Conservation (phyloP, 2,329 filamentous ascomycete genomes). For the Paracorniculantispora psalliotae region DNA sequence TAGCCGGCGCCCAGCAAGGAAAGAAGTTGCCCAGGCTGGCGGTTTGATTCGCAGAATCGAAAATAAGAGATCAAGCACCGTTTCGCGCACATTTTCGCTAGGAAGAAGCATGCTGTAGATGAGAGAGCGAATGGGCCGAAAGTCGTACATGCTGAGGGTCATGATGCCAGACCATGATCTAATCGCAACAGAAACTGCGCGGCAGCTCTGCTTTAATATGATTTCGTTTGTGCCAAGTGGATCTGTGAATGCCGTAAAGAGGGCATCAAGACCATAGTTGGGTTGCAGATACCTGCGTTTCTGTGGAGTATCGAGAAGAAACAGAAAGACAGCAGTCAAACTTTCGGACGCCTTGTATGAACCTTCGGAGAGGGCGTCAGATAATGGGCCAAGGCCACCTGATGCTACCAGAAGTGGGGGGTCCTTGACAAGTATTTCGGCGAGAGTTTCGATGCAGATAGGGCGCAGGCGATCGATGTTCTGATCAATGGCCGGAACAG, state of each 20-base stretch:
- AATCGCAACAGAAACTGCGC: constrained; percentile 84
- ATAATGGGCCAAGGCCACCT: constrained; percentile 79
- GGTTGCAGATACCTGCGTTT: constrained; percentile 78
- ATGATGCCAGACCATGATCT: constrained; percentile 93
- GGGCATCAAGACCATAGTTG: constrained; percentile 81
- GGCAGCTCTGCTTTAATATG: constrained; percentile 77
- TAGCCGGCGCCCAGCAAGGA: constrained; percentile 82
- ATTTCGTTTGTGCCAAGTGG: constrained; percentile 57
- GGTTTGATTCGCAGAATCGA: constrained; percentile 77
- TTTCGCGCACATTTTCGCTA: constrained; percentile 57
- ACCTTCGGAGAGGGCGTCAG: constrained; percentile 87
- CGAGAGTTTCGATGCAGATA: constrained; percentile 88
- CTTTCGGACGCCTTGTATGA: constrained; percentile 91
- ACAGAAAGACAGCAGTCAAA: constrained; percentile 79
- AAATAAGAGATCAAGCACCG: constrained; percentile 84
- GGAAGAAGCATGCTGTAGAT: constrained; percentile 58
- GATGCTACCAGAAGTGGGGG: constrained; percentile 75
- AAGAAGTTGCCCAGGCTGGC: constrained; percentile 90
- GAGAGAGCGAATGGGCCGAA: constrained; percentile 77
- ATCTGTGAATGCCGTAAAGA: constrained; percentile 92
- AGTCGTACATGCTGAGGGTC: constrained; percentile 81
- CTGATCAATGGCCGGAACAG: constrained; percentile 63
- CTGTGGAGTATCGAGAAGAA: constrained; percentile 79
- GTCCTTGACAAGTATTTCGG: constrained; percentile 84
- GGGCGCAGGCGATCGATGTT: constrained; percentile 78